Evolutionary conservation across 495 filamentous ascomycete genomes (phyloP), one percentile per base, ranked within the genome.

Genomic region (Lentithecium fluviatile): DNA sequence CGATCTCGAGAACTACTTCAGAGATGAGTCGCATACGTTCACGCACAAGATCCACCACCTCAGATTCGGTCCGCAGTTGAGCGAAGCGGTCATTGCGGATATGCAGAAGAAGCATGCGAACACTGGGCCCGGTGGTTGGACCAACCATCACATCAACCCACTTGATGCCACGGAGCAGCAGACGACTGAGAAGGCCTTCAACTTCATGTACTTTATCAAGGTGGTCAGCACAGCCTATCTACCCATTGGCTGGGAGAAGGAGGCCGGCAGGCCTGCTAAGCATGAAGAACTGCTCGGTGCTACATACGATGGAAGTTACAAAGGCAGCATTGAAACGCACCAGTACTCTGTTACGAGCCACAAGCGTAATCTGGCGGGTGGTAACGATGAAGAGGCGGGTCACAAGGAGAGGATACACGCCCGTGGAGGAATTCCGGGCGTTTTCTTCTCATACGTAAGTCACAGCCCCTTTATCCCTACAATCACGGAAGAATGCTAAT

Each of bases 171-270:
- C 88, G 8, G 74, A 80, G 64, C 92, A 97, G 78, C 71, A 76
- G 45, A 93, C 92, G 10, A 75, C 84, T 21, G 91, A 96, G 64
- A 83, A 88, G 50, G 87, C 85, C 38, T 97, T 80, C 79, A 99
- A 96, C 74, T 99, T 86, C 71, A 96, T 97, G 92, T 99, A 99
- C 78, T 99, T 97, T 72, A 80, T 99, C 73, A 99, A 99, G 76
- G 92, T 99, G 45, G 94, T 99, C 36, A 88, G 87, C 8, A 99
- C 94, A 15, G 90, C 89, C 1, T 99, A 96, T 68, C 81, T 97
- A 6, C 93, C 94, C 0, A 80, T 98, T 5, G 90, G 90, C 17
- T 91, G 90, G 90, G 81, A 86, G 46, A 76, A 77, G 45, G 70
- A 76, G 24, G 52, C 69, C 10, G 55, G 58, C 1, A 2, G 25